These are phyloP conservation scores for Austropuccinia psidii DNA, from an alignment of 1,284 basidiomycete species.

Conservation along the genomic window DNA sequence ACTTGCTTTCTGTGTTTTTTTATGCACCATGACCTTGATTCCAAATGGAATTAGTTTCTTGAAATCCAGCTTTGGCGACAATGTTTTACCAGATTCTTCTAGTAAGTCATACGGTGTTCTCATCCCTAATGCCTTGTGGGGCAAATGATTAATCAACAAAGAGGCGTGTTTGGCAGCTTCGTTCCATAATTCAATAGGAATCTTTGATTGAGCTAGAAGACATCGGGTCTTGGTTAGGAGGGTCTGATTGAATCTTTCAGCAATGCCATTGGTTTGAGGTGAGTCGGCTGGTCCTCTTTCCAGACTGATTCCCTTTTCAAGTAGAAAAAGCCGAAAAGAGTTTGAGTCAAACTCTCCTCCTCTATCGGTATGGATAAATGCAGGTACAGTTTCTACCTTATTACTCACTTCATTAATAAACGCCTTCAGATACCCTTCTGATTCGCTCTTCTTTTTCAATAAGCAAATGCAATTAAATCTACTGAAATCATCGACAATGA, in stretches of 20 bases:
- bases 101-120: background rate
- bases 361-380: background rate
- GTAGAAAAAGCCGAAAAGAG: background rate
- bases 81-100: background rate
- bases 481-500: background rate
- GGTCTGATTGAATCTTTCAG: background rate
- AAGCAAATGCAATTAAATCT: background rate
- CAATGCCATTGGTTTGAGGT: conserved; percentile 1
- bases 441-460: background rate
- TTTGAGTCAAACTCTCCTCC: background rate
- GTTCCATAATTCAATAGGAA: background rate
- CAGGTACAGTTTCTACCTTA: background rate
- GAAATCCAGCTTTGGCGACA: background rate
- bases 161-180: background rate
- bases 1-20: no score
- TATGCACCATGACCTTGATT: background rate
- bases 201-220: background rate
- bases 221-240: background rate
- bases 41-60: background rate
- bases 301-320: background rate
- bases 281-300: background rate
- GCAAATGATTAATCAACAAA: background rate
- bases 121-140: background rate
- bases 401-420: background rate
- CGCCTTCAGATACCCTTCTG: background rate